Evolutionary conservation across 495 filamentous ascomycete species (phyloP).

Genomic region (Aspergillus carlsbadensis): DNA sequence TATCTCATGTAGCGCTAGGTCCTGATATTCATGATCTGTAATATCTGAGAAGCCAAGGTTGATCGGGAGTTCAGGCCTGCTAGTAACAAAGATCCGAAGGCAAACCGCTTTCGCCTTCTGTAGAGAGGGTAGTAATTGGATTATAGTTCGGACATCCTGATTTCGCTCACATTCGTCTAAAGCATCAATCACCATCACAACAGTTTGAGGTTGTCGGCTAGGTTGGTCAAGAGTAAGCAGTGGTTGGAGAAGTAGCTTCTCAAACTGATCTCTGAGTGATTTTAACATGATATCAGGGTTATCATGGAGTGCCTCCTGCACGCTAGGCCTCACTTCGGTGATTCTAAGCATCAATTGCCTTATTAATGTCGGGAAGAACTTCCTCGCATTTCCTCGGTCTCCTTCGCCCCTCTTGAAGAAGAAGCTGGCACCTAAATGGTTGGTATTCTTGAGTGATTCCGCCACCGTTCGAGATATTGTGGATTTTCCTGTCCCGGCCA

Average conservation of each 20-base stretch:
- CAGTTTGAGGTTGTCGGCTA: no score
- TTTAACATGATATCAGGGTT: not conserved
- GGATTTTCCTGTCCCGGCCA: constrained; percentile 1
- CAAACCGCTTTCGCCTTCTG: not conserved
- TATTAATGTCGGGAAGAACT: not conserved
- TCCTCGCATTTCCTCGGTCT: not conserved
- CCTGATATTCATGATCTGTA: not conserved
- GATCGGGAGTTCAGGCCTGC: constrained; percentile 44
- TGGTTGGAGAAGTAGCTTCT: constrained; percentile 43
- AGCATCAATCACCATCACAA: constrained; percentile 48
- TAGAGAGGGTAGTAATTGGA: constrained; percentile 26
- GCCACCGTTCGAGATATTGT: constrained; percentile 1
- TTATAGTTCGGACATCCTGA: constrained; percentile 26
- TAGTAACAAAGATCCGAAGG: constrained; percentile 29
- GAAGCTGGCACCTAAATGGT: not conserved
- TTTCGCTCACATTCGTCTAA: constrained; percentile 48
- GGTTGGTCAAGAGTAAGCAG: no score
- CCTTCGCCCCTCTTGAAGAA: constrained; percentile 1
- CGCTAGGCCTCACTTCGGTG: not conserved
- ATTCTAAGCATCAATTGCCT: not conserved
- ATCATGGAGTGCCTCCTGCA: not conserved
- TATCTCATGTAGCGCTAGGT: constrained; percentile 4
- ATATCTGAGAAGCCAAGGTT: constrained; percentile 27
- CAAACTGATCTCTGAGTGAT: constrained; percentile 33
- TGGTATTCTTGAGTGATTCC: not conserved